Percentiles rank a stretch among this genome's conserved stretches.
Conservation (phyloP, 306 rosid species). For the Benincasa hispida region DNA sequence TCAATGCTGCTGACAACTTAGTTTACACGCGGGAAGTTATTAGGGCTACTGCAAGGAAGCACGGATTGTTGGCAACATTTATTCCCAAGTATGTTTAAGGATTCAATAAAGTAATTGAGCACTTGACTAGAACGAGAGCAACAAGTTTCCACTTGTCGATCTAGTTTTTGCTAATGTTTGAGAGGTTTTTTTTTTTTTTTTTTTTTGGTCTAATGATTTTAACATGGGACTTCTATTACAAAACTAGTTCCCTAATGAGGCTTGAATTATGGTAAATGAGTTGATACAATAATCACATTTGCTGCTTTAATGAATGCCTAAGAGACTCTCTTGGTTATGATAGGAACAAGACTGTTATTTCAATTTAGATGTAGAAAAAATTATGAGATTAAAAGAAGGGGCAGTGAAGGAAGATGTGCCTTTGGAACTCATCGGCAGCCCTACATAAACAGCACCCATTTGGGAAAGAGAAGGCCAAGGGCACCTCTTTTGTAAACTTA, state of each 20-base stretch:
- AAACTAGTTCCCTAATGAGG: neutral
- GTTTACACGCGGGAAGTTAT: conserved; percentile 61
- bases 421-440: neutral
- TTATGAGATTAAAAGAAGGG: neutral
- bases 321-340: neutral
- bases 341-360: neutral
- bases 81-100: conserved; percentile 63
- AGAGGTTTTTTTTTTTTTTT: neutral
- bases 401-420: neutral
- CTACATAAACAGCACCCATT: neutral
- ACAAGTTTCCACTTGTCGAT: neutral
- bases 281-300: neutral
- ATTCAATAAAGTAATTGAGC: neutral
- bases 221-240: neutral
- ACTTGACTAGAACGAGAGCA: neutral
- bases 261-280: neutral
- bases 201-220: neutral
- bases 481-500: neutral
- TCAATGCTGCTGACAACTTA: conserved; percentile 61
- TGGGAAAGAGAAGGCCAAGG: neutral
- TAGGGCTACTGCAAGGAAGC: conserved; percentile 68
- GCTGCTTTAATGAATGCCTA: neutral
- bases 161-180: neutral
- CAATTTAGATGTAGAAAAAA: neutral
- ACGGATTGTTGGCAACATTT: conserved; percentile 73